Base-by-base conservation (phyloP, 2,329 filamentous ascomycete genomes). In the Arthrobotrys entomopaga region DNA sequence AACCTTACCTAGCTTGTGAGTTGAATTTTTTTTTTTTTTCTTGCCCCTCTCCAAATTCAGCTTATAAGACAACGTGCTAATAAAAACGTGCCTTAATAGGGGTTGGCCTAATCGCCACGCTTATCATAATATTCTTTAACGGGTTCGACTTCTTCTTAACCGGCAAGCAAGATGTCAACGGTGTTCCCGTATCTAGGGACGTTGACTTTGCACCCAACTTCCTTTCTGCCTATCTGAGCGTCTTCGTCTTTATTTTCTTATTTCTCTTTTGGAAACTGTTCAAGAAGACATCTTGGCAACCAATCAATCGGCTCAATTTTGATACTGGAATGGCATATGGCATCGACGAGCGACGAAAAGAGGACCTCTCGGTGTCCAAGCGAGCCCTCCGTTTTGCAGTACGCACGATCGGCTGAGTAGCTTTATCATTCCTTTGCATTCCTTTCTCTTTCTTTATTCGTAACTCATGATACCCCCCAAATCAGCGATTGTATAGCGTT, bases 91-190 rank as follows among this genome's bases (percentile, higher is more conserved):
- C n/a, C 8, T 10, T 80, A 83, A 80, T 83, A 84, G 77, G 85
- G 77, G 81, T 82, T 7, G 86, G 87, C 0, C 82, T 93, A 3
- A 79, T 83, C 73, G 86, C 89, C 83, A 87, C 85, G 78, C 82
- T 88, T 26, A 80, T 90, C 46, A 89, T 92, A 72, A 82, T 93
- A 2, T 83, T 92, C 46, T 92, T 90, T 2, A 87, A 87, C 42
- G 90, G 90, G 0, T 92, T 92, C 77, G 79, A 82, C 1, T 86
- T 87, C 2, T 90, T 90, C 70, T 87, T 86, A 0, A 81, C 81
- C 40, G 87, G 87, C 1, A 85, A 86, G 67, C 89, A 87, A 87
- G 82, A 85, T 65, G 65, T 50, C 15, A 49, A 69, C 13, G 71
- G 71, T 20, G 38, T 50, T 6, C 58, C 59, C 10, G 70, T 75